These are phyloP conservation scores for Cucumis hystrix DNA, from an alignment of 306 rosid genomes.

Conservation along the genomic window DNA sequence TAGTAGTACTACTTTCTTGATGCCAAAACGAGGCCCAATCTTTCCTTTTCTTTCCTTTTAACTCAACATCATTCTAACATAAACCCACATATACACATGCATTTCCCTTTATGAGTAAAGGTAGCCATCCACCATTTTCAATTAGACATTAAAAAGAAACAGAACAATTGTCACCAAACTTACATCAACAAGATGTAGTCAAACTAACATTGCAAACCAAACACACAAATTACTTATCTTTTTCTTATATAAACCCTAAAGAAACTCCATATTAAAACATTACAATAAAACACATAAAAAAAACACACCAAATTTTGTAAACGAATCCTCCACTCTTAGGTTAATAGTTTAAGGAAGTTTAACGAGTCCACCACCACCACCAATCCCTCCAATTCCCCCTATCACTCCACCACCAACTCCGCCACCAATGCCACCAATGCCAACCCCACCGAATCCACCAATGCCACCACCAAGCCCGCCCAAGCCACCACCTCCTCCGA, in stretches of 20 bases:
- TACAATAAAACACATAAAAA: neutral
- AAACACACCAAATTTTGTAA: neutral
- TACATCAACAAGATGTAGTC: too few species aligned
- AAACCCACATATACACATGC: neutral
- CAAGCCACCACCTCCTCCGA: slow-evolving; percentile 8
- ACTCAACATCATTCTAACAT: neutral
- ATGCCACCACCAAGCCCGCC: neutral
- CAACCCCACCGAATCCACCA: neutral
- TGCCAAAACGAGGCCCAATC: neutral
- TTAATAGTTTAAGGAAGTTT: slow-evolving; percentile 36
- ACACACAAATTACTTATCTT: neutral
- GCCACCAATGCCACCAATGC: neutral
- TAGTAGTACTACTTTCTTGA: neutral
- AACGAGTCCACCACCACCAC: slow-evolving; percentile 16
- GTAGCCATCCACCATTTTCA: too few species aligned
- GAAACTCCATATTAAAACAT: neutral
- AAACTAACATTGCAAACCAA: too few species aligned
- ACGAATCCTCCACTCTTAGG: neutral
- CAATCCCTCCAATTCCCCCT: slow-evolving; percentile 1
- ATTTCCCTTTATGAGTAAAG: too few species aligned
- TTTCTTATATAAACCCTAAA: neutral
- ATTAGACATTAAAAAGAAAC: too few species aligned
- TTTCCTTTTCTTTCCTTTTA: neutral
- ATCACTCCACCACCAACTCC: slow-evolving; percentile 1
- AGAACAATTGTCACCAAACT: too few species aligned